phyloP scores from a whole-genome alignment of 169 alveolate species.

The Plasmodium gaboni region DNA sequence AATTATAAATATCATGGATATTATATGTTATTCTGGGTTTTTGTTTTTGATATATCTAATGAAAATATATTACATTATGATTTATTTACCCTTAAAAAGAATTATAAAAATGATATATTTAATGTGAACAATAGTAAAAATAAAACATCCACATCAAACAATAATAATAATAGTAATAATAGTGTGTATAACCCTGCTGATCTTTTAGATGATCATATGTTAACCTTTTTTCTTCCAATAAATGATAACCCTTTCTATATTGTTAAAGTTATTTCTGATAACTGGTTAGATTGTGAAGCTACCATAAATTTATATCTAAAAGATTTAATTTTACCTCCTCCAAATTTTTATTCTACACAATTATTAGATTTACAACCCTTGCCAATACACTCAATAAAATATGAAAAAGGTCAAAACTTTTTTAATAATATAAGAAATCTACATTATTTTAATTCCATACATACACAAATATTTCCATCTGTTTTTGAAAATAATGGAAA shows the following conservation, averaged over 20 bases:
- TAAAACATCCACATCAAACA: neutral
- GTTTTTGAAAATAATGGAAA: slow-evolving; percentile 78
- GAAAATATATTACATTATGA: slow-evolving; percentile 96
- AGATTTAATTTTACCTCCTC: slow-evolving; percentile 92
- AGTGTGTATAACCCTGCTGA: neutral
- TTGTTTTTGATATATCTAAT: slow-evolving; percentile 97
- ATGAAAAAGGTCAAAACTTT: slow-evolving; percentile 89
- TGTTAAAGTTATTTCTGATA: slow-evolving; percentile 97
- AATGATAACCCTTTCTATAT: slow-evolving; percentile 94
- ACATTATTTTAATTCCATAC: slow-evolving; percentile 76
- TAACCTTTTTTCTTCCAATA: slow-evolving; percentile 96
- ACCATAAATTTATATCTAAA: slow-evolving; percentile 80
- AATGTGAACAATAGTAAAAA: neutral
- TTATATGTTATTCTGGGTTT: slow-evolving; percentile 96
- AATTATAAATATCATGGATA: slow-evolving; percentile 93
- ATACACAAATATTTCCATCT: slow-evolving; percentile 82
- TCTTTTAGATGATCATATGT: slow-evolving; percentile 84
- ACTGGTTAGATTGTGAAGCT: slow-evolving; percentile 87
- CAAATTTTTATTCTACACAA: slow-evolving; percentile 94
- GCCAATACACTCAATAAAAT: slow-evolving; percentile 91
- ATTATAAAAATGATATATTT: neutral
- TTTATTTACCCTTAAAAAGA: slow-evolving; percentile 85
- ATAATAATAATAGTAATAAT: neutral
- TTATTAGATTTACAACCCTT: slow-evolving; percentile 96
- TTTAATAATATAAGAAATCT: slow-evolving; percentile 74